Conservation (phyloP, 2,329 filamentous ascomycete species). For the Teratosphaeria epicoccoides region DNA sequence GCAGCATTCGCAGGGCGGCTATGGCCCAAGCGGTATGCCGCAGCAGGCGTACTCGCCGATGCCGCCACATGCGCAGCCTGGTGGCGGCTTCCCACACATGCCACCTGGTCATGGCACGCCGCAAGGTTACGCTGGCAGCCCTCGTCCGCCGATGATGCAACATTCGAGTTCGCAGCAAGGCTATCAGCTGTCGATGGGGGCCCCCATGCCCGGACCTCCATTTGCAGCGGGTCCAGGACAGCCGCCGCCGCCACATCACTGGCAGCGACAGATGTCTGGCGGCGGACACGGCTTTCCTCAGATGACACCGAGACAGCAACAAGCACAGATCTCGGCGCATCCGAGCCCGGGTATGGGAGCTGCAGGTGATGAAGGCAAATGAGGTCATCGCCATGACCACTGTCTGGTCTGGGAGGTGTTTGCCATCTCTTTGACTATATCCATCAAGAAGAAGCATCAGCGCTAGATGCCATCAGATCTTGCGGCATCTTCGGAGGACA, state of each 20-base stretch:
- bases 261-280: slow-evolving; percentile 22
- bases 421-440: not conserved
- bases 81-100: slow-evolving; percentile 34
- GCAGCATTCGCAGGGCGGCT: slow-evolving; percentile 35
- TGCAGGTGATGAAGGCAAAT: not conserved
- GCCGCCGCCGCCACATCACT: slow-evolving; percentile 17
- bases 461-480: not conserved
- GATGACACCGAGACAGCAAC: slow-evolving; percentile 26
- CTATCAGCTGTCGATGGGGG: slow-evolving; percentile 31
- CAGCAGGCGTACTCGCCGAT: slow-evolving; percentile 59
- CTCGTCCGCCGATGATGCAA: slow-evolving; percentile 81
- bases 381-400: not conserved
- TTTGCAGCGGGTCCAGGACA: slow-evolving; percentile 3
- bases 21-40: slow-evolving; percentile 46
- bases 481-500: not conserved
- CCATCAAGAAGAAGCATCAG: not conserved
- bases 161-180: slow-evolving; percentile 91
- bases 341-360: slow-evolving; percentile 18
- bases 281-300: slow-evolving; percentile 16
- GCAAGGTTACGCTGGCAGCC: slow-evolving; percentile 72
- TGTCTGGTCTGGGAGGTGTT: too few species aligned
- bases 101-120: slow-evolving; percentile 23
- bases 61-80: slow-evolving; percentile 54
- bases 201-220: slow-evolving; percentile 4
- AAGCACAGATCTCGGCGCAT: slow-evolving; percentile 19